Base-by-base conservation (phyloP, 208 protist genomes). In the Acanthamoeba quina region DNA sequence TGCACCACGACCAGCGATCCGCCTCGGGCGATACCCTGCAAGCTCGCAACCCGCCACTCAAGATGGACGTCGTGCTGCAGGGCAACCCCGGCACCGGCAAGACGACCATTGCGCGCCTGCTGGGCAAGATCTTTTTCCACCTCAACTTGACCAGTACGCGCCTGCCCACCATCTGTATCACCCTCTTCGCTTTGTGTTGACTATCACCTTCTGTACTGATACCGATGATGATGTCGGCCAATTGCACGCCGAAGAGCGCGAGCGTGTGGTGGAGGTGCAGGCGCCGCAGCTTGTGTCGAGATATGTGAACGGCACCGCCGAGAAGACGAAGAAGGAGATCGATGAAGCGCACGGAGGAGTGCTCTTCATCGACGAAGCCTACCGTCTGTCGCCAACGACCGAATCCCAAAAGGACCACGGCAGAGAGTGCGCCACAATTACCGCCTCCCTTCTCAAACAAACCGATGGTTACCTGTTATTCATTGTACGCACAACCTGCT, bases 351-450 rank as follows among this genome's bases (percentile, higher is more conserved):
- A 4, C n/a, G 91, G 91, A 4, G 52, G 94, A 4, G 94, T 95
- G 31, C 88, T 95, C 37, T 95, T 95, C 70, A 95, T 95, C 76
- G 91, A 95, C 94, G 94, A 95, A 70, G 94, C 94, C 56, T 95
- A 95, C 91, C 66, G 90, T 29, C 76, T 95, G 70, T 54, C 31
- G 13, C 5, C 56, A 62, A 62, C 56, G 5, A 24, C 56, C 49
- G 49, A 15, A 54, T 54, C 49, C 56, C 56, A 62, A 62, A 10
- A 62, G 13, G 56, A 62, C 56, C 56, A 62, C 56, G 56, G 56
- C 56, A 62, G 56, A 62, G 56, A 62, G 56, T 62, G 56, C 17
- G 56, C 19, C 56, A 5, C 17, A n/a, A n/a, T n/a, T n/a, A n/a
- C n/a, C 17, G 56, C 56, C 17, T 62, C 56, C 49, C 31, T 34